Base-by-base conservation (phyloP, 139 green algal species). In the Haematococcus lacustris region DNA sequence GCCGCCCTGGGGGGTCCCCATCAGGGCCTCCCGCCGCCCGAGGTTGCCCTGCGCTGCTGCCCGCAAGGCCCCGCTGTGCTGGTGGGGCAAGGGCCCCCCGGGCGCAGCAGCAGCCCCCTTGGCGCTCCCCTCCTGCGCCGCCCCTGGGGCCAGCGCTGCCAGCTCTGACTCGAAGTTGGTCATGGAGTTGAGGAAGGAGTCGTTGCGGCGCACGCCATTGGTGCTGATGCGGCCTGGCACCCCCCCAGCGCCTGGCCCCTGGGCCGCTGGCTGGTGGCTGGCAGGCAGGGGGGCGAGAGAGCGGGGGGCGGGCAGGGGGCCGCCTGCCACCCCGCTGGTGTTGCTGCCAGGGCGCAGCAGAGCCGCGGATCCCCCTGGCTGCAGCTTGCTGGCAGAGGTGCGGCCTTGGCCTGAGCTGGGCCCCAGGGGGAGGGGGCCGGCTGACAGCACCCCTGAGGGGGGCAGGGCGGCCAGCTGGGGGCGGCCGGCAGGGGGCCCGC, bases 81-180 rank as follows among this genome's bases (percentile, higher is more conserved):
- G 53, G 21, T 63, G 53, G 21, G n/a, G 53, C 53, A 30, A 63
- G 4, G n/a, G 53, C 21, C 13, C 53, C 53, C 23, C 17, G 21
- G 4, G n/a, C 4, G 21, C 53, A 63, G 21, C 17, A 63, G 21
- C 17, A 30, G 17, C 53, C 53, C 23, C 53, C 53, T 35, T 63
- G 23, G 53, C 53, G 21, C n/a, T n/a, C n/a, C n/a, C n/a, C n/a
- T 63, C 53, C 21, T 25, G 4, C 17, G 21, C 53, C 21, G 21
- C 17, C 63, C 51, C 37, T 21, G 63, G 63, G 51, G 63, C 63
- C 37, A 70, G 23, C 2, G 63, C 37, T 4, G 63, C 63, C 33
- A 70, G 63, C 63, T 70, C 37, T 7, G 3, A 38, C 37, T 70
- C 63, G 32, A 70, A 51, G 6, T 51, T 51, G 37, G 37, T 37